Evolutionary conservation across 306 rosid genomes (phyloP).

Genomic region (Pyrus communis): DNA sequence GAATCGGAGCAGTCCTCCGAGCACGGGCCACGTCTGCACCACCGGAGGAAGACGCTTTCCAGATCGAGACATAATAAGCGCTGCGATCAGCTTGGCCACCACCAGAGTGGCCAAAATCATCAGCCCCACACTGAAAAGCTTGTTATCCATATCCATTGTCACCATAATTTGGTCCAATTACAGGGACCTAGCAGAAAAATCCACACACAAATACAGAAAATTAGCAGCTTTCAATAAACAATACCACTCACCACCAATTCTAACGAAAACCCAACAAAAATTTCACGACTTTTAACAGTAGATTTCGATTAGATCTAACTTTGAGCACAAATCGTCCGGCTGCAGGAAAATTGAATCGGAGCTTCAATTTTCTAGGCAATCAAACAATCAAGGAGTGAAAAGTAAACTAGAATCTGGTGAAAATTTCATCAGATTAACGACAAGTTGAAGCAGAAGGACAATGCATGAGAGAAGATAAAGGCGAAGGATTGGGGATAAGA

Average conservation of each 20-base stretch:
- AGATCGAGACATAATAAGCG: slow-evolving; percentile 50
- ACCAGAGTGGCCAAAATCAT: slow-evolving; percentile 56
- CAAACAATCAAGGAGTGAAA: not conserved
- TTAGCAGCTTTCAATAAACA: not conserved
- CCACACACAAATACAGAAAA: not conserved
- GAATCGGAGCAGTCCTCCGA: slow-evolving; percentile 65
- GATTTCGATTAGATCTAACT: not conserved
- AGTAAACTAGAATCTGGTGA: not conserved
- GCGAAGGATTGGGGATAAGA: not conserved
- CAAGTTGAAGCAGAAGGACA: not conserved
- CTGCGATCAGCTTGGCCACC: slow-evolving; percentile 50
- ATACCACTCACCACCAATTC: not conserved
- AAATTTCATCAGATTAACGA: not conserved
- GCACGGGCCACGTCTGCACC: slow-evolving; percentile 41
- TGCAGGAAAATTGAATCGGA: not conserved
- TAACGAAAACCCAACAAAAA: not conserved
- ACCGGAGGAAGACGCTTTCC: slow-evolving; percentile 56
- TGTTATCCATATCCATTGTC: slow-evolving; percentile 30
- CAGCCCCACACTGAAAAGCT: slow-evolving; percentile 39
- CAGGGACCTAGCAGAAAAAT: not conserved
- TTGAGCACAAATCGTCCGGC: not conserved
- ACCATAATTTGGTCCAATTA: not conserved
- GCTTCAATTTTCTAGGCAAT: not conserved
- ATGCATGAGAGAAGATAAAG: not conserved
- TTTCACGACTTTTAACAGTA: not conserved